Base-by-base conservation (phyloP, 1,284 basidiomycete genomes). In the Apiotrichum gracile region DNA sequence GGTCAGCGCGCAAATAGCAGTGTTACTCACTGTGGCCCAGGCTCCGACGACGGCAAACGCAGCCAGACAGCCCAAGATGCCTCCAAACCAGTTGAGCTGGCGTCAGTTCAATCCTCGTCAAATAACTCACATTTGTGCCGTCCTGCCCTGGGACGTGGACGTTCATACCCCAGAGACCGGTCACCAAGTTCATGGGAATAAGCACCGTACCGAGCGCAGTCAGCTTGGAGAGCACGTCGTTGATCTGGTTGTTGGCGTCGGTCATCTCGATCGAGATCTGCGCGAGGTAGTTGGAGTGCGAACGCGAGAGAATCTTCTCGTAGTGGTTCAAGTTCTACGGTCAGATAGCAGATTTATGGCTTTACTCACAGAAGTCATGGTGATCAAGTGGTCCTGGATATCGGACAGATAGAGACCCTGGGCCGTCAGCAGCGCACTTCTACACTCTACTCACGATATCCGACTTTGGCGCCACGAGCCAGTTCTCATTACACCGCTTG, bases 181-280 rank as follows among this genome's bases (percentile, higher is more conserved):
- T 96, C 43, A 96, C 83, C 71, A 97, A 76, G 74, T 96, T 96
- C 91, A 96, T 94, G 17, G 91, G 91, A 66, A 98, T 87, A 60
- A 99, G 85, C 5, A 99, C 85, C 0, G 96, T 97, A 83, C 96
- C 96, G 37, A 99, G 81, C 9, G 96, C 96, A 0, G 96, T 98
- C 57, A 99, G 80, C 78, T 97, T 97, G n/a, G 88, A 91, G 6
- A 99, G 83, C 4, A 99, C 94, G 72, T 98, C 93, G 77, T 99
- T 99, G 78, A 97, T 98, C 78, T 97, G 93, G 75, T 99, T 98
- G 78, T 99, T 99, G 49, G 96, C 96, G 69, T 98, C 94, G 29
- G 94, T 97, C 92, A 96, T 97, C 78, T 97, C 93, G 75, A 97
- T 96, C 38, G 89, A 93, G 65, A 97, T 97, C 69, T 97, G 93